Percentiles rank a stretch among this genome's conserved stretches.
Conservation (phyloP, 441 rosid species). For the Erodium texanum region DNA sequence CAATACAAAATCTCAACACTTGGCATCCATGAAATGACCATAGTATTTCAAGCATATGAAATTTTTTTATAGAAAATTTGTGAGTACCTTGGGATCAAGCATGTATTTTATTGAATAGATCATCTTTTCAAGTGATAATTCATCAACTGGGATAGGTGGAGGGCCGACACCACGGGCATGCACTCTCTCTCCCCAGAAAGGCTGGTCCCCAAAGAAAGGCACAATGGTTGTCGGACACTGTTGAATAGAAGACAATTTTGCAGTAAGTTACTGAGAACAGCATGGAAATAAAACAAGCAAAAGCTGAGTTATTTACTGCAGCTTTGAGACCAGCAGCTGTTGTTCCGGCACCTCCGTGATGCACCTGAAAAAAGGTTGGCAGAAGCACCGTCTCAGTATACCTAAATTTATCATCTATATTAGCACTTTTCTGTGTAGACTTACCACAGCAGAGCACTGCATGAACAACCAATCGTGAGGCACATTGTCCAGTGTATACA, state of each 20-base stretch:
- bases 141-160: constrained; percentile 34
- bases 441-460: constrained; percentile 46
- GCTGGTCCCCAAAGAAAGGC: constrained; percentile 46
- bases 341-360: constrained; percentile 47
- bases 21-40: neutral
- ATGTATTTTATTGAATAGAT: constrained; percentile 34
- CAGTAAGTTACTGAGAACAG: neutral
- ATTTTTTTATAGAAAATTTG: neutral
- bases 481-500: constrained; percentile 44
- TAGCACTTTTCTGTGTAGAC: no score
- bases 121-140: constrained; percentile 32
- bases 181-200: constrained; percentile 43
- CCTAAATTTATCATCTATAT: no score
- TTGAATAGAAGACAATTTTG: neutral
- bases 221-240: constrained; percentile 44
- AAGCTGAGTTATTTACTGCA: constrained; percentile 22
- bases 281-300: neutral
- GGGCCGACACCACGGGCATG: constrained; percentile 39
- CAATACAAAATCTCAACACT: neutral
- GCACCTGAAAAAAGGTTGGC: constrained; percentile 26
- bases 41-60: neutral
- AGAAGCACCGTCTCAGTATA: no score
- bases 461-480: constrained; percentile 57
- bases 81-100: constrained; percentile 31
- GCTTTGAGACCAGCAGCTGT: constrained; percentile 47